Conservation (phyloP, 1,139 yeast genomes). For the Groenewaldozyma auringiensis region DNA sequence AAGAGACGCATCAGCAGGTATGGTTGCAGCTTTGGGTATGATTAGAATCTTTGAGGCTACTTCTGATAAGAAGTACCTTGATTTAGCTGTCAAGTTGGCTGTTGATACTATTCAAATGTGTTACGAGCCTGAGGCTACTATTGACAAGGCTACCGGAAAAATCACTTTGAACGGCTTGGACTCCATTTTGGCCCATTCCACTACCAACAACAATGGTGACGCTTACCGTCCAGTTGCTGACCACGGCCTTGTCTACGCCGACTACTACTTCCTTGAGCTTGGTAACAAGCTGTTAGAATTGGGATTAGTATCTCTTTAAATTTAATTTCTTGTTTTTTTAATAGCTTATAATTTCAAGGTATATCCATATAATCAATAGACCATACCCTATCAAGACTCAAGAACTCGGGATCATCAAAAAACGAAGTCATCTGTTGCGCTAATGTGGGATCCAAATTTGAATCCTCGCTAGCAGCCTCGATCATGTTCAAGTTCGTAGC, state of each 20-base stretch:
- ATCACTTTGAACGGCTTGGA: slow-evolving; percentile 10
- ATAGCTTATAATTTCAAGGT: neutral
- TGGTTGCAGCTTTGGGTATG: slow-evolving; percentile 25
- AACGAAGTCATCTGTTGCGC: slow-evolving; percentile 5
- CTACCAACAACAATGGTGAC: slow-evolving; percentile 7
- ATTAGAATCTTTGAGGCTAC: slow-evolving; percentile 8
- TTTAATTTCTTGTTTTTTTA: too few species aligned
- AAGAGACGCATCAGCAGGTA: slow-evolving; percentile 28
- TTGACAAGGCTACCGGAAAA: slow-evolving; percentile 7
- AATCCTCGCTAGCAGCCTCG: neutral
- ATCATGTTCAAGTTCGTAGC: too few species aligned
- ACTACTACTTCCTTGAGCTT: slow-evolving; percentile 15
- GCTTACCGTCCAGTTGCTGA: slow-evolving; percentile 7
- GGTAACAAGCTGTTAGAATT: slow-evolving; percentile 13
- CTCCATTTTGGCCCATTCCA: slow-evolving; percentile 9
- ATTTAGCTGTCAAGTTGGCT: slow-evolving; percentile 6
- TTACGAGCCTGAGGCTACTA: slow-evolving; percentile 4
- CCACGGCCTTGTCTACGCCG: slow-evolving; percentile 15
- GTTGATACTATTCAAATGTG: slow-evolving; percentile 4
- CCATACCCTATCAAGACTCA: slow-evolving; percentile 10
- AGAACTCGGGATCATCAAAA: slow-evolving; percentile 9
- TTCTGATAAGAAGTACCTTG: slow-evolving; percentile 6
- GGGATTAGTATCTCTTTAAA: slow-evolving; percentile 4
- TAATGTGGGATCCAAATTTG: slow-evolving; percentile 1
- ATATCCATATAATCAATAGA: neutral